Evolutionary conservation across 2,329 filamentous ascomycete genomes (phyloP).

Genomic region (Monosporascus sp.): DNA sequence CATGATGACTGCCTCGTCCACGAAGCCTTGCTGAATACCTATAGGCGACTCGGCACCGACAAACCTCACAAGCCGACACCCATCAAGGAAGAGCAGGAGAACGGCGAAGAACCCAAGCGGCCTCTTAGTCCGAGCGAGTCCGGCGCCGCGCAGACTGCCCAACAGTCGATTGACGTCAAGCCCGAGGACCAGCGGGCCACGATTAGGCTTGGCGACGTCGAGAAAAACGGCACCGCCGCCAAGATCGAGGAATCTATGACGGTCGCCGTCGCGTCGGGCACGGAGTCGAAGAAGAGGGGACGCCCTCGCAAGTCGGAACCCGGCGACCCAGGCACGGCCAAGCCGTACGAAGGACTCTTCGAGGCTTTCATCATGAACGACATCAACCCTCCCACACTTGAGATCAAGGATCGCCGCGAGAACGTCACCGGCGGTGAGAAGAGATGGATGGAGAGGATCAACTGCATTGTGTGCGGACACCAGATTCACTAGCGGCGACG

Average conservation of each 20-base stretch:
- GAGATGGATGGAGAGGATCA: slow-evolving; percentile 46
- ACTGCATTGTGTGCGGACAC: slow-evolving; percentile 46
- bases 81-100: slow-evolving; percentile 34
- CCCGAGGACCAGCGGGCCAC: slow-evolving; percentile 30
- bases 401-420: slow-evolving; percentile 47
- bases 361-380: slow-evolving; percentile 44
- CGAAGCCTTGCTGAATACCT: slow-evolving; percentile 46
- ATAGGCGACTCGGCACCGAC: slow-evolving; percentile 43
- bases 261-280: slow-evolving; percentile 25
- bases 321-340: slow-evolving; percentile 27
- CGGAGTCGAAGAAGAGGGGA: slow-evolving; percentile 27
- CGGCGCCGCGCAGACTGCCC: slow-evolving; percentile 41
- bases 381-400: slow-evolving; percentile 41
- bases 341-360: slow-evolving; percentile 48
- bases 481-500: slow-evolving; percentile 35
- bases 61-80: slow-evolving; percentile 41
- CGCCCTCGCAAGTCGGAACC: slow-evolving; percentile 34
- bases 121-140: slow-evolving; percentile 49
- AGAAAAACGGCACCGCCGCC: slow-evolving; percentile 17
- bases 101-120: slow-evolving; percentile 33
- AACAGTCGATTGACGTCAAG: slow-evolving; percentile 50
- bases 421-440: slow-evolving; percentile 44
- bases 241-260: slow-evolving; percentile 30
- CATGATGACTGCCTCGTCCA: slow-evolving; percentile 59
- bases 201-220: slow-evolving; percentile 29